Conservation (phyloP, 305 asterid genomes). For the Fraxinus platypoda region DNA sequence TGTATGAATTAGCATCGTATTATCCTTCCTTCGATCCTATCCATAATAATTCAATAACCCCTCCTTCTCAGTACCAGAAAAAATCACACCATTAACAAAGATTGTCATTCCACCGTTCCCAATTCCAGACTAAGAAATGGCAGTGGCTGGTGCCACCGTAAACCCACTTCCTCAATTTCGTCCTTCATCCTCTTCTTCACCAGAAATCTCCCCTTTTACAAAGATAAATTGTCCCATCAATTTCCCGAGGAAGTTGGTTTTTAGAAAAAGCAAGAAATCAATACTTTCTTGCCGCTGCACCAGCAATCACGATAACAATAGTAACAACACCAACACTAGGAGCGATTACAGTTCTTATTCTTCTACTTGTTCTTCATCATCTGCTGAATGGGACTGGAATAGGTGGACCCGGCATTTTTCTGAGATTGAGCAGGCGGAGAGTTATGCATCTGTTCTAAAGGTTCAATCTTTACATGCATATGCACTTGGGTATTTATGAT, state of each 20-base stretch:
- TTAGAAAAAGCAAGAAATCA: slow-evolving; percentile 36
- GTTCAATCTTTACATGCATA: slow-evolving; percentile 29
- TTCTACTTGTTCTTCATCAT: slow-evolving; percentile 33
- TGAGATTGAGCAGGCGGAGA: slow-evolving; percentile 88
- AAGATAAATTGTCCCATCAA: slow-evolving; percentile 34
- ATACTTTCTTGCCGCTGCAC: slow-evolving; percentile 49
- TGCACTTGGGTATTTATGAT: background rate
- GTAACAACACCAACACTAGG: slow-evolving; percentile 20
- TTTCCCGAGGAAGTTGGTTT: slow-evolving; percentile 31
- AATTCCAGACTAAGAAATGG: slow-evolving; percentile 32
- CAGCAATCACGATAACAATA: slow-evolving; percentile 24
- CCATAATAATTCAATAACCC: slow-evolving; percentile 11
- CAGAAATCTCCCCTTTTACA: slow-evolving; percentile 26
- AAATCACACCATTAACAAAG: background rate
- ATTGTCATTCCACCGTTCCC: background rate
- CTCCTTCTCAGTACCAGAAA: background rate
- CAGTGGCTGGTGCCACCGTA: slow-evolving; percentile 61
- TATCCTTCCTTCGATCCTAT: slow-evolving; percentile 30
- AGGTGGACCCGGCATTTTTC: slow-evolving; percentile 84
- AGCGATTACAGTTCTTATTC: slow-evolving; percentile 26
- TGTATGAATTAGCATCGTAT: background rate
- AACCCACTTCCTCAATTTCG: slow-evolving; percentile 49
- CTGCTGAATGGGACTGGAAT: slow-evolving; percentile 88
- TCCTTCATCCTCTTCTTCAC: slow-evolving; percentile 35
- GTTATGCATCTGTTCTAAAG: slow-evolving; percentile 72